Conservation (phyloP, 129 eudicot species). For the Lonicera japonica region DNA sequence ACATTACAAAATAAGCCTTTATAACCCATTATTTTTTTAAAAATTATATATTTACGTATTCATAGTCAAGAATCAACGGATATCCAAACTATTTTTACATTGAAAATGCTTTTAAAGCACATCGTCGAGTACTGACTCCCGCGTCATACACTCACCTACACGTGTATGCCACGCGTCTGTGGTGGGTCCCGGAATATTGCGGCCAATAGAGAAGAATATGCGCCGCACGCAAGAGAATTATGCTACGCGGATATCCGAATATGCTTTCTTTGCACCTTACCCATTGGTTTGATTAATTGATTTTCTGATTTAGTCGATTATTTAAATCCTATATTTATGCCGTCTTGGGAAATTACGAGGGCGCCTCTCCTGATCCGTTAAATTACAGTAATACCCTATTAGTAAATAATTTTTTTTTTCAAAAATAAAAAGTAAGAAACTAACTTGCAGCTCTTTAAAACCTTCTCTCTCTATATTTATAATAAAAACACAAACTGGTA, state of each 20-base stretch:
- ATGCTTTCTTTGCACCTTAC: not conserved
- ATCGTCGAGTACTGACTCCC: not conserved
- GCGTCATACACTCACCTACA: not conserved
- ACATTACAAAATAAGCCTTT: no score
- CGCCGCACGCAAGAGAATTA: slow-evolving; percentile 13
- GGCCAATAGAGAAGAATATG: not conserved
- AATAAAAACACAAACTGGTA: no score
- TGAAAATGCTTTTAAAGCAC: not conserved
- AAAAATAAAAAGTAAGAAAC: no score
- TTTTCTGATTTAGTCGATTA: not conserved
- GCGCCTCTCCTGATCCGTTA: not conserved
- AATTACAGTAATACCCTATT: not conserved
- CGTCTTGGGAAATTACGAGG: not conserved
- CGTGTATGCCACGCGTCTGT: not conserved
- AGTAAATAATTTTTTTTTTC: no score
- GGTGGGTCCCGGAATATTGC: not conserved
- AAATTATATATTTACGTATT: no score
- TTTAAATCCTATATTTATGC: not conserved
- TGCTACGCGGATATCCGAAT: slow-evolving; percentile 18
- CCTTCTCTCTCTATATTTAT: no score
- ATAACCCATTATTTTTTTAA: no score
- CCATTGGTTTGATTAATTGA: not conserved
- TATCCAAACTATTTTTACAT: no score
- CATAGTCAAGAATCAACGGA: no score
- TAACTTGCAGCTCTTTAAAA: no score